Evolutionary conservation across 2,329 filamentous ascomycete genomes (phyloP), one percentile per base, ranked within the genome.

Genomic region (Xylariaceae sp.): DNA sequence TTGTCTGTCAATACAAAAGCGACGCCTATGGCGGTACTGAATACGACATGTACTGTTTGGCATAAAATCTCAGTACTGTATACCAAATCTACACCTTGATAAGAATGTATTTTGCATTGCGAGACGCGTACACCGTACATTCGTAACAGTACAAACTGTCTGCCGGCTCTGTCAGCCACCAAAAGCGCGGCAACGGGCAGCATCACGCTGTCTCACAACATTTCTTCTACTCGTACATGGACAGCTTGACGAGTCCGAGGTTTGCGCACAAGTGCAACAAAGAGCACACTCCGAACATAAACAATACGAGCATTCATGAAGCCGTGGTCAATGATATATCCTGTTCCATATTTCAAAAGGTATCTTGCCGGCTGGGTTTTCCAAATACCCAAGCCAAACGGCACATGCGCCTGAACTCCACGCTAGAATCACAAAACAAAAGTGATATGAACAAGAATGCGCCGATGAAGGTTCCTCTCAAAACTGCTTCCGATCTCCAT

Each of bases 351-450:
- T n/a, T 6, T 15, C 42, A 45, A 45, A 45, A 45, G 47, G 47
- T 49, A 49, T 49, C 47, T 49, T 18, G 47, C 17, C 42, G 10
- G 42, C n/a, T n/a, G n/a, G 13, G 42, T 49, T 49, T 49, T 18
- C 47, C 9, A 4, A 18, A 10, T 5, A 30, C 47, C 17, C 17
- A 30, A 35, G 37, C 30, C 35, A 56, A 60, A 30, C 42, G 34
- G 54, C 30, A n/a, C 39, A 23, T 10, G 37, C 57, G 48, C 56
- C 62, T 34, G 18, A 49, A 65, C 61, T 63, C 63, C 59, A 58
- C 51, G 54, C 58, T 59, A 17, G 18, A 45, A 17, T 17, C 23
- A 8, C 49, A 51, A 34, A 6, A 8, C 49, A 51, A 34, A 6
- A 23, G 2, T 23, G 10, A 35, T 23, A n/a, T 51, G 23, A 35